Evolutionary conservation across 106 monocot species (phyloP).

Genomic region (Dioscorea zingiberensis): DNA sequence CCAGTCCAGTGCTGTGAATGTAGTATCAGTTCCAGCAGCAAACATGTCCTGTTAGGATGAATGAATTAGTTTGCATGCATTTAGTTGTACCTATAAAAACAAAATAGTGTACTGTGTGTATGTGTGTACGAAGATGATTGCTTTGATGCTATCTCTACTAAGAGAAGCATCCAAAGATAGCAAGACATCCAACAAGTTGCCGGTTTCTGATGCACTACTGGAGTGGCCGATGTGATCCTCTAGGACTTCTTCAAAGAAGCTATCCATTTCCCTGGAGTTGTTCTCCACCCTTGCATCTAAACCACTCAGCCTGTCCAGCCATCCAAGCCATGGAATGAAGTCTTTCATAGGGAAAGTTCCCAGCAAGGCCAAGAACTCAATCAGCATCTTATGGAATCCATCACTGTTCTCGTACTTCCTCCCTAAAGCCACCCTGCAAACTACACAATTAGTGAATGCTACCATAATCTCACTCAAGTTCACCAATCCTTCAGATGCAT

Average conservation of each 20-base stretch:
- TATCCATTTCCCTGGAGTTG: constrained; percentile 8
- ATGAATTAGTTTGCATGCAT: constrained; percentile 1
- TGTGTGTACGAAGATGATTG: constrained; percentile 1
- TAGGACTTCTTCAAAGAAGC: constrained; percentile 11
- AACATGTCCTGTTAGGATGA: constrained; percentile 4
- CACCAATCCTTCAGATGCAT: neutral
- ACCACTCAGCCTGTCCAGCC: constrained; percentile 30
- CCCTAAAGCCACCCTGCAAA: constrained; percentile 23
- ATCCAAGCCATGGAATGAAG: constrained; percentile 23
- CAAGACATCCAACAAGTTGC: constrained; percentile 16
- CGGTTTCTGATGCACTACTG: too few relatives aligned
- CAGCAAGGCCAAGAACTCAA: constrained; percentile 10
- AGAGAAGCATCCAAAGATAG: constrained; percentile 8
- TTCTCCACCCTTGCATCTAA: constrained; percentile 24
- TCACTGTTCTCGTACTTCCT: constrained; percentile 1
- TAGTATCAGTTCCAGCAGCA: constrained; percentile 1
- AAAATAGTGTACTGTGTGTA: too few relatives aligned
- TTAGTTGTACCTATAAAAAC: too few relatives aligned
- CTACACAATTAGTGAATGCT: constrained; percentile 7
- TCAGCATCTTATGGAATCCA: neutral
- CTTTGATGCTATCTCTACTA: constrained; percentile 14
- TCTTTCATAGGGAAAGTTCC: constrained; percentile 20
- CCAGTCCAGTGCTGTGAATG: neutral
- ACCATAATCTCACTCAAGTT: constrained; percentile 19
- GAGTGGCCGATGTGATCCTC: constrained; percentile 13